Base-by-base conservation (phyloP, 1,284 basidiomycete species). In the Cryptococcus depauperatus region DNA sequence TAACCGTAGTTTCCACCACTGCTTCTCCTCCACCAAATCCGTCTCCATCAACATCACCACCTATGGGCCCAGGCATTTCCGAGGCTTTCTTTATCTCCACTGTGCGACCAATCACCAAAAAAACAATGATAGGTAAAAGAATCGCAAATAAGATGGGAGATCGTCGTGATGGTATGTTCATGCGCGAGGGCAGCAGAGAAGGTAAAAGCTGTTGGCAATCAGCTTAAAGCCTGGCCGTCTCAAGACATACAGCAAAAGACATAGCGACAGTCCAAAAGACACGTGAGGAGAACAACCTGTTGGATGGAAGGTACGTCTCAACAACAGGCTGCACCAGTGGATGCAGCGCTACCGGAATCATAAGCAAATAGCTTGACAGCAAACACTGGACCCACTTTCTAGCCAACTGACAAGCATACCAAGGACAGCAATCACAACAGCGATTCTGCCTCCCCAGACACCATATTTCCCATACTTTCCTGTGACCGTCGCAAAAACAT, bases 61-160 rank as follows among this genome's bases (percentile, higher is more conserved):
- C 47, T 3, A 70, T 58, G 5, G 71, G 62, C 35, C 69, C 51
- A 18, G 72, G 47, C 33, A 61, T 48, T 10, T 55, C 54, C 1
- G 52, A 54, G 0, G 57, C 59, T 41, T 68, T 69, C 14, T 56
- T 57, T 40, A 70, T 63, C 50, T 70, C 69, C 5, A 64, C 63
- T 0, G 69, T 69, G 14, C 69, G 57, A 2, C 70, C 70, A 30
- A 72, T 70, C 11, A 68, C 56, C 27, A 70, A 52, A 41, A 71
- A 69, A 8, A 62, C 57, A 16, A 72, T 57, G 35, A 71, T 34
- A 0, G 70, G 68, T 13, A 72, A 40, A 3, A 69, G 46, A 13
- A 70, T 43, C 5, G 62, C 58, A 19, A 68, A 50, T 11, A 60
- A 32, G 37, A 57, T 47, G 4, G 57, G 65, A 13, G 55, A 54